A percentile compares a stretch with the other conserved stretches of the same genome.
phyloP scores from a whole-genome alignment of 768 basidiomycete genomes.

The Mycena galericulata region DNA sequence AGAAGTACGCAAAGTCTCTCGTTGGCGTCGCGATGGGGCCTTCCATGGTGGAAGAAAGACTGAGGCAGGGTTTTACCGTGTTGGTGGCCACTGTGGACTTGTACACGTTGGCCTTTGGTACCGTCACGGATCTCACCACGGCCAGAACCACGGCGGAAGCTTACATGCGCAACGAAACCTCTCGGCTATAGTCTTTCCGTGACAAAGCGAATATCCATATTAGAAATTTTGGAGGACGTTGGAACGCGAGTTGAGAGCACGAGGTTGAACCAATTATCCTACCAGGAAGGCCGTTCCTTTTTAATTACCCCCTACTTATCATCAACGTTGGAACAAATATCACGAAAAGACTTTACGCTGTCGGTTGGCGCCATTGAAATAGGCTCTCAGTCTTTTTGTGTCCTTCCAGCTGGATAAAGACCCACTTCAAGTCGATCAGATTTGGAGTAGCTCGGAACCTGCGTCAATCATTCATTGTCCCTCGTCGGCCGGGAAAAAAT shows the following conservation, averaged over 20 bases:
- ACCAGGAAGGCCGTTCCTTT: too few relatives aligned
- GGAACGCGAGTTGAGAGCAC: background rate
- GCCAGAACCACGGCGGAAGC: constrained; percentile 23
- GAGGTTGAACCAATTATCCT: too few relatives aligned
- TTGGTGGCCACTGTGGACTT: constrained; percentile 26
- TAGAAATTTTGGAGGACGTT: background rate
- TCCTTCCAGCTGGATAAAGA: too few relatives aligned
- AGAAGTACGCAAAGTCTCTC: constrained; percentile 28
- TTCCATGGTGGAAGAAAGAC: constrained; percentile 29
- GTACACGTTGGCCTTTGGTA: constrained; percentile 14
- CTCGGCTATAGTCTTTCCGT: background rate
- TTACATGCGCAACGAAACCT: background rate
- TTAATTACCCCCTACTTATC: too few relatives aligned
- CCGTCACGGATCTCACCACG: constrained; percentile 11
- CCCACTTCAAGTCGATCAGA: too few relatives aligned
- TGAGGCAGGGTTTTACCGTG: constrained; percentile 26
- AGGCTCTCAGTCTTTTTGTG: too few relatives aligned
- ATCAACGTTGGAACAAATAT: too few relatives aligned
- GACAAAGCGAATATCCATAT: background rate
- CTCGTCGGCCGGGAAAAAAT: constrained; percentile 58
- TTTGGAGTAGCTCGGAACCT: too few relatives aligned
- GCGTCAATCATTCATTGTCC: constrained; percentile 7
- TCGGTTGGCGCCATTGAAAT: too few relatives aligned
- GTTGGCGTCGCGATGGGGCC: constrained; percentile 28
- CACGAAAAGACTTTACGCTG: too few relatives aligned